Evolutionary conservation across 495 filamentous ascomycete species (phyloP), one percentile per base, ranked within the genome.

Genomic region (Aspergillus nanangensis): DNA sequence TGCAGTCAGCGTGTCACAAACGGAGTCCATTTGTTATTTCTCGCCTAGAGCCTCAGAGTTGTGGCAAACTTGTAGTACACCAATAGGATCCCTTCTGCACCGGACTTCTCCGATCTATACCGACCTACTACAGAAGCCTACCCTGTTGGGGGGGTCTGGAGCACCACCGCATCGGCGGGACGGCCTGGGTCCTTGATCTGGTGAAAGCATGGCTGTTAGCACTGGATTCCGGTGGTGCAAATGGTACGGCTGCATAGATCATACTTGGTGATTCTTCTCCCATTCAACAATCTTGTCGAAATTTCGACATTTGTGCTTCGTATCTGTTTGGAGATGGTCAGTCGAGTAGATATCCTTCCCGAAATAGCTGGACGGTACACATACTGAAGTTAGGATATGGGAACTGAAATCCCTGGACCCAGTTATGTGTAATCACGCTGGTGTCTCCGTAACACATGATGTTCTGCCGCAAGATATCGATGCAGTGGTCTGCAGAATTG

Each of bases 401-500:
- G 31, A 34, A 34, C 8, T 34, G 13, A 9, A n/a, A 34, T 34
- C 31, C 31, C 31, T 34, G 3, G 4, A 34, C 31, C 31, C 31
- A 34, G 31, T 34, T 34, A 15, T 34, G 31, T 9, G 31, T 34
- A n/a, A 34, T 34, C 10, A 34, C 31, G 31, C 31, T 34, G 31
- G 31, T 34, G 8, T 34, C 31, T 9, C 31, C 31, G 3, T 34
- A n/a, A 9, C 52, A 55, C 52, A 55, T 55, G 8, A 55, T 38
- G 14, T 40, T 37, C 40, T 43, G 52, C 8, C 52, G 47, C 11
- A 55, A 44, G 21, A 29, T 17, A 18, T 55, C 52, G 13, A 55
- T 35, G 25, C 52, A 55, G 41, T 55, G 47, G 32, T 50, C 52
- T 29, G 44, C n/a, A n/a, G n/a, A n/a, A n/a, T n/a, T n/a, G n/a